These are phyloP conservation scores for Flaveria ramosissima DNA, from an alignment of 129 eudicot genomes.

Conservation along the genomic window DNA sequence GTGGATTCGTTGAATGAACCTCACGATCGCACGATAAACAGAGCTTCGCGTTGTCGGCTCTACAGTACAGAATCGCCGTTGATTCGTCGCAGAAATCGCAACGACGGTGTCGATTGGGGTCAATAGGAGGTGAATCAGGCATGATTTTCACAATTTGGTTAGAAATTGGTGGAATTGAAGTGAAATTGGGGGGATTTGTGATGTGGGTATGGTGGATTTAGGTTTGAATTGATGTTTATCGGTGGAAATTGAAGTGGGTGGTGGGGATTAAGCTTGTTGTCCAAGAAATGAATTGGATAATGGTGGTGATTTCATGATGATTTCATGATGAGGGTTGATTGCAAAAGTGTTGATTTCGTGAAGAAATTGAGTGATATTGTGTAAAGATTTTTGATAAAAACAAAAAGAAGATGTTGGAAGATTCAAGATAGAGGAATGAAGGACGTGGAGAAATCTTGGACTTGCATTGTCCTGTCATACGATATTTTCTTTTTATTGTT, in stretches of 20 bases:
- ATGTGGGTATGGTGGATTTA: constrained; percentile 4
- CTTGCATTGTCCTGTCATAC: not conserved
- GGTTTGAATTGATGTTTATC: not conserved
- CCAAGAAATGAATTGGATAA: no score
- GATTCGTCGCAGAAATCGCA: constrained; percentile 76
- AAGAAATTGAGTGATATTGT: not conserved
- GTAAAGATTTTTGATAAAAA: not conserved
- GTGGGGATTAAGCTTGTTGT: not conserved
- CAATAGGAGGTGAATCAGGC: constrained; percentile 32
- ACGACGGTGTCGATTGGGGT: constrained; percentile 20
- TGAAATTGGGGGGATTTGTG: not conserved
- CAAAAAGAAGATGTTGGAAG: not conserved
- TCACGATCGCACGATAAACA: constrained; percentile 68
- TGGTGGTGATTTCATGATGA: no score
- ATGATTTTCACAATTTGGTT: constrained; percentile 14
- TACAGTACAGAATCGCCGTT: constrained; percentile 62
- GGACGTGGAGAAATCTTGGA: not conserved
- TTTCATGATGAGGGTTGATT: no score
- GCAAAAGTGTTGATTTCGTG: not conserved
- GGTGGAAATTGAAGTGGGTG: constrained; percentile 11
- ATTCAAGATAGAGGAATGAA: not conserved
- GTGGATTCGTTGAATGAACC: constrained; percentile 77
- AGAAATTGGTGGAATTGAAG: not conserved
- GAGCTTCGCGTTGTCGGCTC: constrained; percentile 82
- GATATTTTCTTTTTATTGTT: no score